Evolutionary conservation across 257 asterid genomes (phyloP), one percentile per base, ranked within the genome.

Genomic region (Solanum clarkiae): DNA sequence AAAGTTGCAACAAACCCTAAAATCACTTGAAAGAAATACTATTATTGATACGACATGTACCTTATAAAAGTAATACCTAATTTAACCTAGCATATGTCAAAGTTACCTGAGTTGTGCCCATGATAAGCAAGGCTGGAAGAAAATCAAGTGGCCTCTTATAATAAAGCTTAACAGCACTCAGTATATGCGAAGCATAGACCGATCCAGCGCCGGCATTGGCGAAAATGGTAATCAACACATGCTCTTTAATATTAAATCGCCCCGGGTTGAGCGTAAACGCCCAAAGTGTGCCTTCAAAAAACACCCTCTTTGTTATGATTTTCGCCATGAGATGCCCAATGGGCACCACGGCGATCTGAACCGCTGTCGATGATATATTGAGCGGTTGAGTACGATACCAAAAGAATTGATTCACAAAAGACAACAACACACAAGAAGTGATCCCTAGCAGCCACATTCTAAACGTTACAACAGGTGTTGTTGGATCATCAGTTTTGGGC

Each of bases 101-200:
- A 44, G 18, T 86, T 85, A 92, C 94, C 92, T 90, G 94, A 6
- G 94, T 90, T 3, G 95, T 92, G 77, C 86, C 9, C 91, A 92
- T 86, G 26, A 91, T 40, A 60, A 89, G 32, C 16, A 90, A 59
- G 0, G 94, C 90, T 1, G 91, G 92, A 13, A 88, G 0, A 79
- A 89, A 91, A 13, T 74, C 51, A 8, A 90, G 72, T 12, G 59
- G 49, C 87, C 56, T 89, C 85, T 90, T 91, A 42, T 88, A 92
- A 29, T 44, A 90, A 77, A 92, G 93, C 80, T 88, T 91, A 29
- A 91, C 92, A 17, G 91, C 70, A 86, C 91, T 90, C 86, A 91
- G 17, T 7, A 92, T 85, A 80, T 91, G 95, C 1, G 92, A 90
- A 8, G 95, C 93, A 36, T 92, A 92, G 71, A 90, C 92, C 7